These are phyloP conservation scores for Puccinia coronata DNA, from an alignment of 1,284 basidiomycete genomes.

Conservation along the genomic window DNA sequence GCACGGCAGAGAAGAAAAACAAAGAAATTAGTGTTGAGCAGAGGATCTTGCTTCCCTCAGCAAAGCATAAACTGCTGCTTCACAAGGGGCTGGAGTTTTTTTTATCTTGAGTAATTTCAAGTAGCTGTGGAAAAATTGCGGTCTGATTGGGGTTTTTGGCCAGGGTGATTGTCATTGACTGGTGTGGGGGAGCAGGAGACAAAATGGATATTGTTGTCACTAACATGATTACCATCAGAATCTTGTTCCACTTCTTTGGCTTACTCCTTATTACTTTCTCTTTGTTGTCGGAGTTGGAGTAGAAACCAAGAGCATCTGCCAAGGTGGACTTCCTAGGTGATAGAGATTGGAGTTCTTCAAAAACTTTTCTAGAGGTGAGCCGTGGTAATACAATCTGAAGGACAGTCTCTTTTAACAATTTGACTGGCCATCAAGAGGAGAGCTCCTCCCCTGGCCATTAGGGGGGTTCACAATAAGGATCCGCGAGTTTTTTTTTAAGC, in stretches of 20 bases:
- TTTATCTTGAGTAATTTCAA: too few relatives aligned
- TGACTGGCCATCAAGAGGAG: conserved; percentile 71
- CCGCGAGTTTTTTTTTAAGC: too few relatives aligned
- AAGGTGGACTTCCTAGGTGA: conserved; percentile 76
- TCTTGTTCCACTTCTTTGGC: conserved; percentile 51
- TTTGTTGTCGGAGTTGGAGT: conserved; percentile 47
- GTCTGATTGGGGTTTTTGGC: not conserved
- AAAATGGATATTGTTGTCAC: conserved; percentile 39
- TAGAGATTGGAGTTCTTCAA: conserved; percentile 89
- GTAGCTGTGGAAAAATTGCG: too few relatives aligned
- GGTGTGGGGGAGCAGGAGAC: conserved; percentile 38
- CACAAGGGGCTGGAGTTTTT: not conserved
- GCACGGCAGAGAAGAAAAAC: not conserved
- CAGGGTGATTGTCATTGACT: not conserved
- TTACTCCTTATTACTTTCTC: not conserved
- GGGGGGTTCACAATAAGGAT: too few relatives aligned
- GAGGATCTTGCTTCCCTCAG: not conserved
- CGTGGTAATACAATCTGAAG: conserved; percentile 96
- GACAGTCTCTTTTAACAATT: conserved; percentile 82
- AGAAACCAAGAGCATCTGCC: conserved; percentile 70
- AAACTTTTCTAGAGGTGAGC: conserved; percentile 76
- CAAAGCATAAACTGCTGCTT: not conserved
- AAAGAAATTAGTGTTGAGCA: not conserved
- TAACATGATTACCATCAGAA: conserved; percentile 35
- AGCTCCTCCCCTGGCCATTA: conserved; percentile 80